A percentile compares a stretch with the other conserved stretches of the same genome.
phyloP scores from a whole-genome alignment of 202 grass and related monocot genomes.

The Carex sylvatica region DNA sequence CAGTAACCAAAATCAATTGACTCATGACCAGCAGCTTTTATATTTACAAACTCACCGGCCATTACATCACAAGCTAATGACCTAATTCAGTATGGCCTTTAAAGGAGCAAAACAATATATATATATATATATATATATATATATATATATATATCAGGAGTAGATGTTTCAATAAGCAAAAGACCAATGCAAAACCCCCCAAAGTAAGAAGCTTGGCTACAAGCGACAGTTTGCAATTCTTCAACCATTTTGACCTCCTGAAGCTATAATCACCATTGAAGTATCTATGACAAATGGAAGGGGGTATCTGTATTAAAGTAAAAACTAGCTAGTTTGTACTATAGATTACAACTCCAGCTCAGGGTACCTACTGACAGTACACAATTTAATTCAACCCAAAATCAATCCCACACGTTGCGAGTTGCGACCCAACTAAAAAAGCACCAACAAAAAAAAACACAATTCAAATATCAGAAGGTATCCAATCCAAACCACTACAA shows the following conservation, averaged over 20 bases:
- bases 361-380: neutral
- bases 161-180: slow-evolving; percentile 13
- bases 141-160: neutral
- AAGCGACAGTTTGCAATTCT: neutral
- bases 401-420: neutral
- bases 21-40: slow-evolving; percentile 16
- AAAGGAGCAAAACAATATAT: slow-evolving; percentile 3
- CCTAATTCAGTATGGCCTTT: slow-evolving; percentile 7
- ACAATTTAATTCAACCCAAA: neutral
- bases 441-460: neutral
- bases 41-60: slow-evolving; percentile 24
- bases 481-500: neutral
- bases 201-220: neutral
- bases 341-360: neutral
- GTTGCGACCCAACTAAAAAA: neutral
- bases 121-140: neutral
- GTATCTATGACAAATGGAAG: slow-evolving; percentile 5
- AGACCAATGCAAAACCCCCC: neutral
- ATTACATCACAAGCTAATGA: slow-evolving; percentile 12
- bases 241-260: neutral
- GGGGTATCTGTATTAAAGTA: neutral
- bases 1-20: neutral
- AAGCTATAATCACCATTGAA: neutral
- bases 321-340: neutral
- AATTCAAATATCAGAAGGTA: neutral